Base-by-base conservation (phyloP, 106 monocot species). In the Acanthochlamys bracteata region DNA sequence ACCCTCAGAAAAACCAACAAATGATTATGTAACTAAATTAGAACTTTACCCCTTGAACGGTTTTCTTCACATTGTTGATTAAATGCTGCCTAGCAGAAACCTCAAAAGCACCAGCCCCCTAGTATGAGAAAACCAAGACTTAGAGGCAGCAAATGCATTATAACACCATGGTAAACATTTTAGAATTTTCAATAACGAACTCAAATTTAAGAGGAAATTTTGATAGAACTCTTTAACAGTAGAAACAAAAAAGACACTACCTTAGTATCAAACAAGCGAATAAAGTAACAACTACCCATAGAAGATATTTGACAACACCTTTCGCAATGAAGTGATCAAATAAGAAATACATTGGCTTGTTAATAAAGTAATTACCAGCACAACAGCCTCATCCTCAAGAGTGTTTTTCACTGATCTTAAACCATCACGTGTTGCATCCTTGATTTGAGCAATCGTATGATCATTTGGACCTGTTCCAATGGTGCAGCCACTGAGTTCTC, bases 381-480 rank as follows among this genome's bases (percentile, higher is more conserved):
- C 64, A 67, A 96, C 80, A 64, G 95, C 84, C 80, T 96, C 95
- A 76, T 96, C 95, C 75, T 96, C 90, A 64, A 90, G 69, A 10
- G 95, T 96, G 76, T 96, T 96, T 64, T 96, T 96, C 24, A 96
- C 84, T 59, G 95, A 87, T 76, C 95, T 84, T 7, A 96, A 84
- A 57, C 95, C 95, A 85, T 96, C 95, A 66, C 90, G 84, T 54
- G 90, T 82, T 73, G 90, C 95, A 82, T 96, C 95, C 83, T 96
- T 96, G 27, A 96, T 96, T 74, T 96, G 95, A 59, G 95, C 95
- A 70, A 96, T 96, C 7, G 90, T 96, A 70, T 96, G 90, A 78
- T 96, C 95, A 79, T 96, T 96, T 15, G 95, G 95, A 61, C 95
- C 95, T 96, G 84, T 41, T 70, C 3, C 7, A 51, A 39, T 60